phyloP scores from a whole-genome alignment of 768 basidiomycete species.

The Multifurca ochricompacta region DNA sequence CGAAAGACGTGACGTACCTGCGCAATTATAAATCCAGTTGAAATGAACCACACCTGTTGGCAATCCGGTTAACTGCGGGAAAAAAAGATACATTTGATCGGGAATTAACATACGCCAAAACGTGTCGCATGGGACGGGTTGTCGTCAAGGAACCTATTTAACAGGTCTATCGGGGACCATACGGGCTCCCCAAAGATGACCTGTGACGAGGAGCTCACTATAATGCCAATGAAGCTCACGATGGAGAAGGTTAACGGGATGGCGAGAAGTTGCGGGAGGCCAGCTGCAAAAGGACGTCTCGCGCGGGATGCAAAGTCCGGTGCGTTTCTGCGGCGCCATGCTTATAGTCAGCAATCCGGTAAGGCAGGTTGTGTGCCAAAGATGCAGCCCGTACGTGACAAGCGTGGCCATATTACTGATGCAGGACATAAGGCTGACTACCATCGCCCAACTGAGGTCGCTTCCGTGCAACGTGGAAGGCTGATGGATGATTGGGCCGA shows the following conservation, averaged over 20 bases:
- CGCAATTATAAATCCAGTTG: slow-evolving; percentile 70
- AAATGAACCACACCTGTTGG: slow-evolving; percentile 65
- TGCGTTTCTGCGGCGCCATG: slow-evolving; percentile 43
- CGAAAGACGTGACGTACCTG: slow-evolving; percentile 36
- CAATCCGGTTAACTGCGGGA: slow-evolving; percentile 16
- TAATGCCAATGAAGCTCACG: slow-evolving; percentile 73
- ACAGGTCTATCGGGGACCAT: slow-evolving; percentile 71
- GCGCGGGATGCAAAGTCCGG: slow-evolving; percentile 70
- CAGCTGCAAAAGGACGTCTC: slow-evolving; percentile 46
- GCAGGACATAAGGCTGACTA: slow-evolving; percentile 63
- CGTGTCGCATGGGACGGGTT: slow-evolving; percentile 55
- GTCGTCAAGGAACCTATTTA: slow-evolving; percentile 61
- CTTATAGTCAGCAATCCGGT: slow-evolving; percentile 3
- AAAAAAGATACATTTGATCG: neutral
- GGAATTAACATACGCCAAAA: slow-evolving; percentile 42
- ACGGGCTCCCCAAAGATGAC: slow-evolving; percentile 70
- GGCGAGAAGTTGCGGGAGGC: slow-evolving; percentile 60
- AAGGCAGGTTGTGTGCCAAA: neutral
- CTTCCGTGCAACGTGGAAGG: slow-evolving; percentile 57
- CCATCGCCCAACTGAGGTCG: slow-evolving; percentile 69
- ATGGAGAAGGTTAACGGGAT: slow-evolving; percentile 67
- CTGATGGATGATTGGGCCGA: slow-evolving; percentile 66
- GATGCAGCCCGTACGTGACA: slow-evolving; percentile 41
- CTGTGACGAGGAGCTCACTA: slow-evolving; percentile 70
- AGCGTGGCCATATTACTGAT: slow-evolving; percentile 76